These are phyloP conservation scores for Erodium trifolium DNA, from an alignment of 441 rosid genomes.

Conservation along the genomic window DNA sequence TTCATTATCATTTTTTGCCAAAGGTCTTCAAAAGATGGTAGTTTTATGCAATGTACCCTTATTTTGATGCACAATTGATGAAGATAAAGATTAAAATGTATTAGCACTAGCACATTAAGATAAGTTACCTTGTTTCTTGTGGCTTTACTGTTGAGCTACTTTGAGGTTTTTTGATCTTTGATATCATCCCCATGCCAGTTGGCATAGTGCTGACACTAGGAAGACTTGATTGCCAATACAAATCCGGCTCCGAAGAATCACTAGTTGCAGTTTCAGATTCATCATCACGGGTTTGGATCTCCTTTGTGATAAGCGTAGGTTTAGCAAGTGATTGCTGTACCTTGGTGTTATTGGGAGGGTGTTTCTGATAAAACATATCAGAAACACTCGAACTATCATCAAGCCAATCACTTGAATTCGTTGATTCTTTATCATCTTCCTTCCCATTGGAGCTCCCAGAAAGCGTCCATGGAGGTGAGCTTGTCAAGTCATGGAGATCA, in stretches of 20 bases:
- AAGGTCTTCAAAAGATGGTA: no score
- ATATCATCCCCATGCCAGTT: constrained; percentile 16
- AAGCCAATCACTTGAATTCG: constrained; percentile 43
- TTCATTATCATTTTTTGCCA: no score
- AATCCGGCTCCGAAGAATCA: constrained; percentile 53
- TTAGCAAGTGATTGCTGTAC: constrained; percentile 25
- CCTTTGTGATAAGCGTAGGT: constrained; percentile 28
- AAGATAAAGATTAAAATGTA: neutral
- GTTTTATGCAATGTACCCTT: no score
- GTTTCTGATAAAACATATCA: constrained; percentile 31
- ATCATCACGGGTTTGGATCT: constrained; percentile 34
- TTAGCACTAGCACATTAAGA: neutral
- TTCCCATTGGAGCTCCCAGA: constrained; percentile 28
- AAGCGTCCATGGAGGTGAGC: constrained; percentile 28
- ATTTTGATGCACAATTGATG: neutral
- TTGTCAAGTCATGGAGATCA: constrained; percentile 43
- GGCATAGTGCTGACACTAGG: constrained; percentile 39
- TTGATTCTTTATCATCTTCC: constrained; percentile 45
- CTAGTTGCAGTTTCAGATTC: constrained; percentile 38
- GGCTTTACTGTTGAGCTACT: constrained; percentile 30
- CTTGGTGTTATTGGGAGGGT: constrained; percentile 28
- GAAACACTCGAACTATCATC: constrained; percentile 21
- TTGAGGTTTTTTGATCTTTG: constrained; percentile 46
- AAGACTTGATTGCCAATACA: constrained; percentile 36
- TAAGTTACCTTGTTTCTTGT: constrained; percentile 47